Conservation (phyloP, 345 rosid species). For the Carallia brachiata region DNA sequence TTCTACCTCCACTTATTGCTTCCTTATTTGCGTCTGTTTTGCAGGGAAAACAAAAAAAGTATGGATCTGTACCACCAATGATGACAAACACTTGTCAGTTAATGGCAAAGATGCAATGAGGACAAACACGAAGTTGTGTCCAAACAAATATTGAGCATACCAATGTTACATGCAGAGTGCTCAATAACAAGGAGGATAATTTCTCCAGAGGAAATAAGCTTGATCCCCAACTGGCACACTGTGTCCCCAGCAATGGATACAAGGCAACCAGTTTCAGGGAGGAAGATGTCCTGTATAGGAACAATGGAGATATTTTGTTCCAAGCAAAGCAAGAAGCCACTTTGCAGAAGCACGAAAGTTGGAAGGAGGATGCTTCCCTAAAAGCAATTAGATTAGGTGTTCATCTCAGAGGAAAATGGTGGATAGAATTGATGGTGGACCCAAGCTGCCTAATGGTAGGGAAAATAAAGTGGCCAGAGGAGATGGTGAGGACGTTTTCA, state of each 20-base stretch:
- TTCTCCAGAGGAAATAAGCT: conserved; percentile 28
- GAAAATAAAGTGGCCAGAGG: conserved; percentile 39
- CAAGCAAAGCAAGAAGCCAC: conserved; percentile 30
- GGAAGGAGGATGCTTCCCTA: conserved; percentile 41
- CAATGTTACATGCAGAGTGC: conserved; percentile 28
- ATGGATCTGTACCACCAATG: conserved; percentile 28
- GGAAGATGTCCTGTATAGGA: conserved; percentile 29
- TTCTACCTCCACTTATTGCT: background rate
- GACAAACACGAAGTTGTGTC: conserved; percentile 22
- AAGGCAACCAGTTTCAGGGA: conserved; percentile 25
- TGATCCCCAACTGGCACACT: conserved; percentile 29
- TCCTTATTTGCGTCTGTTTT: conserved; percentile 24
- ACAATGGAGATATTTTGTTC: conserved; percentile 28
- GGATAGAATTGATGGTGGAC: conserved; percentile 26
- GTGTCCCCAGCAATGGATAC: conserved; percentile 28
- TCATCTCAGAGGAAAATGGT: conserved; percentile 41
- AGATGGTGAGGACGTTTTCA: conserved; percentile 25
- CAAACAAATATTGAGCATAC: conserved; percentile 25
- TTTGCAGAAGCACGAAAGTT: conserved; percentile 34
- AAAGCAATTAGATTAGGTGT: conserved; percentile 45
- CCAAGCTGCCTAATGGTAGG: conserved; percentile 32
- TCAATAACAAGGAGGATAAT: conserved; percentile 29
- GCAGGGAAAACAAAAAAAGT: conserved; percentile 46
- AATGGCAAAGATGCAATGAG: conserved; percentile 34
- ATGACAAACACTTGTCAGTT: conserved; percentile 31